Evolutionary conservation across 139 green algal genomes (phyloP).

Genomic region (Tetraselmis striata): DNA sequence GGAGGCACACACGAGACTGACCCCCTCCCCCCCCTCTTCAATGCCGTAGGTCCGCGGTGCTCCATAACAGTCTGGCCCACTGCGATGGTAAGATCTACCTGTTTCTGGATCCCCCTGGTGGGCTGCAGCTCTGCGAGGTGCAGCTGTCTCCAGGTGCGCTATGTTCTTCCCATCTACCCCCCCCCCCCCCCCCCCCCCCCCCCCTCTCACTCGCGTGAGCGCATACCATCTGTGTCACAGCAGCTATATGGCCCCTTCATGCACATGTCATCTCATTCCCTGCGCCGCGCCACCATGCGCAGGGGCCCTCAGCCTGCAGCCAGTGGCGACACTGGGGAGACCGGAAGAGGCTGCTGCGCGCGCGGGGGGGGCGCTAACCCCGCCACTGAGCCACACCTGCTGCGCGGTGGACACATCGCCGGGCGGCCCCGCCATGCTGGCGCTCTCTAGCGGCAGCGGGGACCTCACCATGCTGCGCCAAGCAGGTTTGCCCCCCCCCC

Average conservation of each 20-base stretch:
- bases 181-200: too few relatives aligned
- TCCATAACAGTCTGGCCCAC: background rate
- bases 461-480: background rate
- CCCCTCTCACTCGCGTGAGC: too few relatives aligned
- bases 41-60: background rate
- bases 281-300: too few relatives aligned
- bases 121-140: background rate
- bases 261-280: too few relatives aligned
- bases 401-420: background rate
- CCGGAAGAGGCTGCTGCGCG: background rate
- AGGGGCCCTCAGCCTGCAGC: too few relatives aligned
- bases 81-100: background rate
- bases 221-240: too few relatives aligned
- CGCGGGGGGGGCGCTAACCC: background rate
- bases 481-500: background rate
- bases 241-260: too few relatives aligned
- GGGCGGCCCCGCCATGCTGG: background rate
- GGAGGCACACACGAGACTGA: too few relatives aligned
- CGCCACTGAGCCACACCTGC: background rate
- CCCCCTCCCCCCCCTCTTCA: too few relatives aligned
- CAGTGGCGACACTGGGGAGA: background rate
- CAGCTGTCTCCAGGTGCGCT: background rate
- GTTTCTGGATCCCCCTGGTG: background rate
- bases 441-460: background rate
- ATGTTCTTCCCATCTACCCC: too few relatives aligned